Conservation (phyloP, 2,329 filamentous ascomycete species). For the Amylocarpus encephaloides region DNA sequence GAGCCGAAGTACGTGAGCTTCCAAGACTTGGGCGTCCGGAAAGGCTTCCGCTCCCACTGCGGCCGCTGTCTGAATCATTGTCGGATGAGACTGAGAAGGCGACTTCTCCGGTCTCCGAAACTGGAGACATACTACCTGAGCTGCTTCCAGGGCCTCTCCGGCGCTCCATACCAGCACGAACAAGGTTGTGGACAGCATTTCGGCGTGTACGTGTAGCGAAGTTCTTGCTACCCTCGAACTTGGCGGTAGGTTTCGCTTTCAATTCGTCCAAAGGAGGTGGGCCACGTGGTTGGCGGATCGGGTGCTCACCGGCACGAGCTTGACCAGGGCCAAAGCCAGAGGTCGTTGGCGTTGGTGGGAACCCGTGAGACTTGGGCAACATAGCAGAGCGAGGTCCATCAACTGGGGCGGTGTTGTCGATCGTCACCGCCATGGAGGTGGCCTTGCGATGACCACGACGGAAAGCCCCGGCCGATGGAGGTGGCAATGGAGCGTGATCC, state of each 20-base stretch:
- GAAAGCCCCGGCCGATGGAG: slow-evolving; percentile 85
- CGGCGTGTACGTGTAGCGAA: slow-evolving; percentile 90
- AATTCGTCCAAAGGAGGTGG: slow-evolving; percentile 91
- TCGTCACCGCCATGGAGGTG: slow-evolving; percentile 51
- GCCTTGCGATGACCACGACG: slow-evolving; percentile 91
- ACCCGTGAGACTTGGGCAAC: slow-evolving; percentile 67
- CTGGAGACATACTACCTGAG: slow-evolving; percentile 80
- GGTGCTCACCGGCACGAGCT: slow-evolving; percentile 88
- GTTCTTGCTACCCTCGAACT: slow-evolving; percentile 95
- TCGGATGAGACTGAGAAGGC: slow-evolving; percentile 61
- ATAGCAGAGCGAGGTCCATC: slow-evolving; percentile 51
- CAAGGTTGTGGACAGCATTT: slow-evolving; percentile 84
- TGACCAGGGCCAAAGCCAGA: slow-evolving; percentile 84
- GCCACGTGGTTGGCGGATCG: slow-evolving; percentile 83
- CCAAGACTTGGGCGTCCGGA: slow-evolving; percentile 63
- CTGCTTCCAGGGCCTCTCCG: slow-evolving; percentile 66
- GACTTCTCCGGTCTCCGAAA: slow-evolving; percentile 70
- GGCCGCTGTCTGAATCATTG: slow-evolving; percentile 64
- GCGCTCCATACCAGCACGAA: slow-evolving; percentile 81
- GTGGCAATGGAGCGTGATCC: slow-evolving; percentile 67
- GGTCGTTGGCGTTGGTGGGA: slow-evolving; percentile 77
- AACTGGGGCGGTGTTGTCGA: slow-evolving; percentile 17
- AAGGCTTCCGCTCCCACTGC: slow-evolving; percentile 72
- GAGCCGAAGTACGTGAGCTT: slow-evolving; percentile 70
- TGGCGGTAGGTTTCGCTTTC: slow-evolving; percentile 79